Evolutionary conservation across 2,329 filamentous ascomycete species (phyloP).

Genomic region (Achaetomium macrosporum): DNA sequence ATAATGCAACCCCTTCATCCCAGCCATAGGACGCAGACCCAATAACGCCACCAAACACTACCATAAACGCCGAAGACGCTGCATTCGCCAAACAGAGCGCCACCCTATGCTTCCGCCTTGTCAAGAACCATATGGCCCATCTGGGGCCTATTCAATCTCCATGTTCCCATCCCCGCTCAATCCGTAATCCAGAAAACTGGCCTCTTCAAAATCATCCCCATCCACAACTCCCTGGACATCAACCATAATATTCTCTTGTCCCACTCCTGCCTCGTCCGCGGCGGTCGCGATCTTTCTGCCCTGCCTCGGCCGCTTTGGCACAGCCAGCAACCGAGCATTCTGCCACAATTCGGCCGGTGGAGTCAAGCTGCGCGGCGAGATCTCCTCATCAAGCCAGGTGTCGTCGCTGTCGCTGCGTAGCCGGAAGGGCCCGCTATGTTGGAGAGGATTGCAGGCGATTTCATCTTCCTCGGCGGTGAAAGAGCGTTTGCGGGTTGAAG

Average conservation of each 20-base stretch:
- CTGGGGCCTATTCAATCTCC: slow-evolving; percentile 38
- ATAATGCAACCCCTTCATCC: slow-evolving; percentile 10
- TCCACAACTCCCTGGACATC: slow-evolving; percentile 13
- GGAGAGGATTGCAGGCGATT: slow-evolving; percentile 14
- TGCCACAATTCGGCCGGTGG: slow-evolving; percentile 31
- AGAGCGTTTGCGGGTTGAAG: slow-evolving; percentile 40
- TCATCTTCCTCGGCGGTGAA: slow-evolving; percentile 41
- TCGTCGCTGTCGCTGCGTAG: slow-evolving; percentile 20
- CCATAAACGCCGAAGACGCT: slow-evolving; percentile 16
- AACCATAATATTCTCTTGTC: slow-evolving; percentile 43
- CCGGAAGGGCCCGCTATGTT: slow-evolving; percentile 23
- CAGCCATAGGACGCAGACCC: neutral
- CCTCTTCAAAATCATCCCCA: slow-evolving; percentile 59
- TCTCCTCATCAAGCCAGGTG: slow-evolving; percentile 34
- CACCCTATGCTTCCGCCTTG: neutral
- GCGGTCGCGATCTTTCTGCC: slow-evolving; percentile 21
- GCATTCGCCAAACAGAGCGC: neutral
- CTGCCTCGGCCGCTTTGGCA: slow-evolving; percentile 33
- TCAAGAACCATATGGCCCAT: neutral
- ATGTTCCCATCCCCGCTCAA: slow-evolving; percentile 28
- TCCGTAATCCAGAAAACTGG: slow-evolving; percentile 53
- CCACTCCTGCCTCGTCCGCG: slow-evolving; percentile 25
- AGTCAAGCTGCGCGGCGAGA: slow-evolving; percentile 36
- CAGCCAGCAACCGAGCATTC: slow-evolving; percentile 40
- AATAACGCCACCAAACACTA: neutral